Conservation (phyloP, 805 yeast species). For the Yamadazyma laniorum region DNA sequence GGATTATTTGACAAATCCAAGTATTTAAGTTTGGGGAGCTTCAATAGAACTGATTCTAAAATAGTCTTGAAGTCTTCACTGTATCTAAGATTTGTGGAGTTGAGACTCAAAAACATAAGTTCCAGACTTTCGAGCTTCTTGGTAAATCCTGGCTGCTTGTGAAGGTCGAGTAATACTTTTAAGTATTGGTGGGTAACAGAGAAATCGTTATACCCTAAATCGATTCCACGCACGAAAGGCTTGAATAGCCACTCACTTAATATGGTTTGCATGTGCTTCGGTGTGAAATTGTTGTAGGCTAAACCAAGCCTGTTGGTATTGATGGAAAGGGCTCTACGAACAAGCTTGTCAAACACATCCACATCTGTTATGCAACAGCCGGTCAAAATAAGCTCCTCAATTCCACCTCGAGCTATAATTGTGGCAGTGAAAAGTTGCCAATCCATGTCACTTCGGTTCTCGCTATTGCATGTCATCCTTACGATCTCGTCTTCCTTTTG, state of each 20-base stretch:
- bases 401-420: slow-evolving; percentile 63
- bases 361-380: slow-evolving; percentile 68
- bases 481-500: slow-evolving; percentile 26
- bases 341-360: slow-evolving; percentile 51
- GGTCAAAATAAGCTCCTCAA: slow-evolving; percentile 75
- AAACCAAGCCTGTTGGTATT: slow-evolving; percentile 67
- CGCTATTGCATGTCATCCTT: slow-evolving; percentile 48
- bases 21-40: slow-evolving; percentile 59
- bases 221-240: slow-evolving; percentile 63
- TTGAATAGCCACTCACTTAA: slow-evolving; percentile 57
- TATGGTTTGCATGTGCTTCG: slow-evolving; percentile 53
- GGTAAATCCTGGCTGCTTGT: slow-evolving; percentile 19
- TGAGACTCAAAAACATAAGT: slow-evolving; percentile 55
- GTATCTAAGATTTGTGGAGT: slow-evolving; percentile 58
- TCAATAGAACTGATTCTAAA: slow-evolving; percentile 50
- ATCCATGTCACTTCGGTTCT: slow-evolving; percentile 72
- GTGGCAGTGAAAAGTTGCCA: slow-evolving; percentile 79
- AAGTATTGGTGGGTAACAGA: slow-evolving; percentile 30
- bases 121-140: slow-evolving; percentile 20
- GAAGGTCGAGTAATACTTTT: slow-evolving; percentile 36
- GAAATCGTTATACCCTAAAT: slow-evolving; percentile 80
- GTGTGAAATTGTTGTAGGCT: slow-evolving; percentile 67
- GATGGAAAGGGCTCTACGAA: slow-evolving; percentile 54
- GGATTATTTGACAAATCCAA: slow-evolving; percentile 75
- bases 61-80: slow-evolving; percentile 48